A percentile compares a stretch with the other conserved stretches of the same genome.
Conservation (phyloP, 345 rosid species). For the Eucalyptus erythrocorys region DNA sequence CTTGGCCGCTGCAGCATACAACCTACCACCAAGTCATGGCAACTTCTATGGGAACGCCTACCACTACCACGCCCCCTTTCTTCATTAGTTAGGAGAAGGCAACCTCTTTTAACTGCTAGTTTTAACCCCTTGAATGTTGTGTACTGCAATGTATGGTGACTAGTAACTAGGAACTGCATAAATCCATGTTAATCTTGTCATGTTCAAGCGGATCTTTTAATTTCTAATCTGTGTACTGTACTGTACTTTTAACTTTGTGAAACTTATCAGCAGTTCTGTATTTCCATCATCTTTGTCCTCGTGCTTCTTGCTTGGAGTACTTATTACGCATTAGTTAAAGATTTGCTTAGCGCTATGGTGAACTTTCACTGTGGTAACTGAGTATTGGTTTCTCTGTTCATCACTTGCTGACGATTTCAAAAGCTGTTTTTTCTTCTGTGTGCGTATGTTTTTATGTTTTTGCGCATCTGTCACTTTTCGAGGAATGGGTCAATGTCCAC, state of each 20-base stretch:
- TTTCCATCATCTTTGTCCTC: background rate
- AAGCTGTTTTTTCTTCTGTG: background rate
- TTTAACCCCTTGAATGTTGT: background rate
- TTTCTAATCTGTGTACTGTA: slow-evolving; percentile 3
- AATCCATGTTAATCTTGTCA: background rate
- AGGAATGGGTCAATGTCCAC: background rate
- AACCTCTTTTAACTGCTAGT: background rate
- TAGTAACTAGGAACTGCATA: background rate
- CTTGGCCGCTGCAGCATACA: slow-evolving; percentile 48
- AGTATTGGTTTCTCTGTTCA: background rate
- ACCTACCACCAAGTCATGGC: slow-evolving; percentile 62
- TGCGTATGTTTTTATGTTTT: background rate
- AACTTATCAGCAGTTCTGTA: background rate
- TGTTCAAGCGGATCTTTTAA: background rate
- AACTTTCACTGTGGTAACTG: background rate
- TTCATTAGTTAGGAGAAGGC: slow-evolving; percentile 31
- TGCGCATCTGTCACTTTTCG: background rate
- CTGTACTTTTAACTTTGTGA: background rate
- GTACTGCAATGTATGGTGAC: background rate
- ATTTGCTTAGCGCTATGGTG: background rate
- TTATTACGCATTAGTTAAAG: background rate
- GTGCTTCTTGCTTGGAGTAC: background rate
- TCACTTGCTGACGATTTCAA: background rate
- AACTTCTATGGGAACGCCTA: slow-evolving; percentile 91
- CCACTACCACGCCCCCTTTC: slow-evolving; percentile 80